Base-by-base conservation (phyloP, 495 filamentous ascomycete species). In the Talaromyces trachyspermus region DNA sequence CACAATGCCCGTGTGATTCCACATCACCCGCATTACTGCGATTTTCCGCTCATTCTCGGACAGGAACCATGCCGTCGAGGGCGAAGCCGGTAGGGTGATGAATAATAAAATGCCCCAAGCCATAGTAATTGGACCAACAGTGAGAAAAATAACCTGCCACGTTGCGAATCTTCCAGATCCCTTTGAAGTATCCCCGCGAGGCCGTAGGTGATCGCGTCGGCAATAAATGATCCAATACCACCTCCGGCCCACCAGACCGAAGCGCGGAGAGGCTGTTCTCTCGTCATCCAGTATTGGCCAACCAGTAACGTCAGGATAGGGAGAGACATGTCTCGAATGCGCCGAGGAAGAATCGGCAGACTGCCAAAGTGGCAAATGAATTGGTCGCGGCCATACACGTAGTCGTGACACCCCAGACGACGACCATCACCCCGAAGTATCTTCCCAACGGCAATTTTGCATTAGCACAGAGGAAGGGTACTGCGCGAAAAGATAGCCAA, bases 281-380 rank as follows among this genome's bases (percentile, higher is more conserved):
- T 20, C 9, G 29, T 25, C 11, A 29, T 50, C 46, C 42, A 56
- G 12, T 46, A 46, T 27, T 43, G 43, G 0, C 35, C 33, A 2
- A 57, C 56, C 12, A 30, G 27, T 12, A 30, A 12, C 6, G 27
- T 30, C 6, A 30, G 27, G 12, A 30, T 30, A 6, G 27, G 27
- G 1, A n/a, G n/a, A n/a, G n/a, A n/a, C n/a, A n/a, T n/a, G 49
- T 59, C 46, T 64, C 63, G 14, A 66, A 52, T 27, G 58, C 48
- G n/a, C 62, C 63, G 5, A 63, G 43, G 19, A 66, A 65, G 56
- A 67, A 60, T 2, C 63, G 60, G 26, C 46, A 26, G 8, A 54
- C 58, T 30, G 60, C 54, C 45, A 65, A 54, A 17, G 52, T 58
- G 6, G 55, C 40, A 37, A 65, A 61, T 32, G 51, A 54, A 44